Evolutionary conservation across 208 protist species (phyloP).

Genomic region (Crithidia acanthocephali): DNA sequence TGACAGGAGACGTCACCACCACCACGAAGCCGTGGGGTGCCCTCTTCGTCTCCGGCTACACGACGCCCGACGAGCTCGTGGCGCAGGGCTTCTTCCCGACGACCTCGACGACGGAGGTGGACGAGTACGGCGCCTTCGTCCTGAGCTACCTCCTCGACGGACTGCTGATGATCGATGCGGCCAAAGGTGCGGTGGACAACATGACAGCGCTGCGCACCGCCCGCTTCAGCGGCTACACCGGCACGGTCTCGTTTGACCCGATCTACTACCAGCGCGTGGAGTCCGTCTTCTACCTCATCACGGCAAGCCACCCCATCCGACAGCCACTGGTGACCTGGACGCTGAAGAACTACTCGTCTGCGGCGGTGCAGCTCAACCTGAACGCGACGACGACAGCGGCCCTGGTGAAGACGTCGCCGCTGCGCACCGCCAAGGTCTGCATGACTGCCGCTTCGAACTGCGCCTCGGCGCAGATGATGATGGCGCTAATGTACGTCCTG

Average conservation of each 20-base stretch:
- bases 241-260: constrained; percentile 71
- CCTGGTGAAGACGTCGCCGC: constrained; percentile 63
- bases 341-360: constrained; percentile 40
- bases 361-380: constrained; percentile 35
- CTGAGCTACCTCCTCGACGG: constrained; percentile 84
- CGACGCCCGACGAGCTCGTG: constrained; percentile 43
- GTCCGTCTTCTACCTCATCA: constrained; percentile 58
- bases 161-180: constrained; percentile 56
- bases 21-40: constrained; percentile 54
- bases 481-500: constrained; percentile 65
- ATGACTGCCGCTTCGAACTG: constrained; percentile 69
- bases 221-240: constrained; percentile 73
- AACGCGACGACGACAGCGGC: constrained; percentile 38
- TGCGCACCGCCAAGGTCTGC: constrained; percentile 72
- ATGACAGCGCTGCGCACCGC: constrained; percentile 51
- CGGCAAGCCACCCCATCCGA: constrained; percentile 44
- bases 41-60: constrained; percentile 75
- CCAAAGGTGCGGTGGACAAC: constrained; percentile 32
- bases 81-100: constrained; percentile 47
- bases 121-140: constrained; percentile 79
- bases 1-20: constrained; percentile 40
- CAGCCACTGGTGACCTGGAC: constrained; percentile 68
- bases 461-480: constrained; percentile 55
- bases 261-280: constrained; percentile 72
- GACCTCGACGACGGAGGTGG: constrained; percentile 29